These are phyloP conservation scores for Lunasporangiospora selenospora DNA, from an alignment of 192 early-diverging fungal species.

Conservation along the genomic window DNA sequence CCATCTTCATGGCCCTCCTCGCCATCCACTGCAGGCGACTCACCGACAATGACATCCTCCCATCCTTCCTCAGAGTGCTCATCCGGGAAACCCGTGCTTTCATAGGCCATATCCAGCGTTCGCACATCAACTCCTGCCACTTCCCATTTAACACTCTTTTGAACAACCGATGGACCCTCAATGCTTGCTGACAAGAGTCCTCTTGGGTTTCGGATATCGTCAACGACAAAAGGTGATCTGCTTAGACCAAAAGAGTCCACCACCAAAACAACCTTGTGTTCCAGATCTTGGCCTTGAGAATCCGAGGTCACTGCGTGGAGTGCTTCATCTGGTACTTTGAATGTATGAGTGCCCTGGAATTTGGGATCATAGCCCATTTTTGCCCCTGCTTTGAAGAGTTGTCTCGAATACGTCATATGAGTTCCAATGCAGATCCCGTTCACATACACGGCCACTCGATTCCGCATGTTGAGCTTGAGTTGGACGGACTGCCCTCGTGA, in stretches of 20 bases:
- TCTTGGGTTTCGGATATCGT: slow-evolving; percentile 78
- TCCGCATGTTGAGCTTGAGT: slow-evolving; percentile 73
- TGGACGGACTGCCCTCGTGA: slow-evolving; percentile 36
- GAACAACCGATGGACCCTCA: slow-evolving; percentile 56
- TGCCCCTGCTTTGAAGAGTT: slow-evolving; percentile 59
- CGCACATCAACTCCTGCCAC: slow-evolving; percentile 80
- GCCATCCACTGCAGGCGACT: slow-evolving; percentile 10
- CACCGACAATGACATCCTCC: slow-evolving; percentile 14
- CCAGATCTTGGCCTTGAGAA: slow-evolving; percentile 23
- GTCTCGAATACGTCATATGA: slow-evolving; percentile 77
- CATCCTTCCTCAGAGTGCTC: slow-evolving; percentile 57
- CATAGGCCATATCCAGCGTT: slow-evolving; percentile 61
- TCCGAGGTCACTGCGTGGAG: slow-evolving; percentile 9
- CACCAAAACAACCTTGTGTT: slow-evolving; percentile 73
- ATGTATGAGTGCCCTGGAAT: slow-evolving; percentile 61
- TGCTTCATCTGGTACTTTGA: slow-evolving; percentile 58
- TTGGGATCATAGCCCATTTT: slow-evolving; percentile 77
- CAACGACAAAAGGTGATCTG: slow-evolving; percentile 70
- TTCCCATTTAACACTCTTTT: slow-evolving; percentile 63
- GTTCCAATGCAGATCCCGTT: slow-evolving; percentile 80
- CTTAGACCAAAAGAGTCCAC: slow-evolving; percentile 82
- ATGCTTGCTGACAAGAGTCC: slow-evolving; percentile 74
- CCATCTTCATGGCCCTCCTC: too few species aligned
- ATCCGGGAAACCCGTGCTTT: slow-evolving; percentile 78
- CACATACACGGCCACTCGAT: slow-evolving; percentile 72